Conservation (phyloP, 495 filamentous ascomycete genomes). For the Haplographium delicatum region DNA sequence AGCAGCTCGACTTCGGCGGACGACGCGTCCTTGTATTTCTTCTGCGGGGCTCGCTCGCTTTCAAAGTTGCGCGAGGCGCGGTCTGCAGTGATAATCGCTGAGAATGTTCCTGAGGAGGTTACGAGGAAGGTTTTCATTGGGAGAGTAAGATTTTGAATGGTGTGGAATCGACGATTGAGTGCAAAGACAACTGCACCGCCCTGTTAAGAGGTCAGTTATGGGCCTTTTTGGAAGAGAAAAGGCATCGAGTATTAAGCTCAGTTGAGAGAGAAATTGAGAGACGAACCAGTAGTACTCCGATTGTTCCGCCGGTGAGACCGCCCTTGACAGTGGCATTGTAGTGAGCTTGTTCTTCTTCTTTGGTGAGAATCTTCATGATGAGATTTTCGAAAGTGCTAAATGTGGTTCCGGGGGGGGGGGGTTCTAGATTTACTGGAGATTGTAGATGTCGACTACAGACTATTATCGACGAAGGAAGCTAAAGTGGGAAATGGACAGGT, state of each 20-base stretch:
- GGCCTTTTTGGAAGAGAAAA: conserved; percentile 3
- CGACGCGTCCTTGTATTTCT: conserved; percentile 60
- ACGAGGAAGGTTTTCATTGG: conserved; percentile 88
- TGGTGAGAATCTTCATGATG: conserved; percentile 87
- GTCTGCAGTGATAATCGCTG: conserved; percentile 82
- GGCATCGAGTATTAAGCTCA: neutral
- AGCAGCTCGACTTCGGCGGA: conserved; percentile 33
- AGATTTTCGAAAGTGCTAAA: neutral
- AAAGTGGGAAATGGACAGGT: no score
- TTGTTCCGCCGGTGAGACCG: conserved; percentile 61
- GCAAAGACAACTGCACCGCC: conserved; percentile 57
- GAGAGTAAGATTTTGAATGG: conserved; percentile 70
- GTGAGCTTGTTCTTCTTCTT: conserved; percentile 76
- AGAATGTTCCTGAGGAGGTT: conserved; percentile 77
- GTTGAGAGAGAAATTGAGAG: neutral
- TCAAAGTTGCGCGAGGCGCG: conserved; percentile 71
- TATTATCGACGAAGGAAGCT: no score
- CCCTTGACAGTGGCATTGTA: conserved; percentile 68
- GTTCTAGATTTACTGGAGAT: no score
- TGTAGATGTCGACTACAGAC: no score
- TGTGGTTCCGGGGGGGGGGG: no score
- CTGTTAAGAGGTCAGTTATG: conserved; percentile 5
- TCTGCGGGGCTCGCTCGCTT: conserved; percentile 55
- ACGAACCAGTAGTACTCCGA: conserved; percentile 54
- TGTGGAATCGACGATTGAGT: conserved; percentile 59